Evolutionary conservation across 1,139 yeast species (phyloP).

Genomic region (Saccharomyces hybrid): DNA sequence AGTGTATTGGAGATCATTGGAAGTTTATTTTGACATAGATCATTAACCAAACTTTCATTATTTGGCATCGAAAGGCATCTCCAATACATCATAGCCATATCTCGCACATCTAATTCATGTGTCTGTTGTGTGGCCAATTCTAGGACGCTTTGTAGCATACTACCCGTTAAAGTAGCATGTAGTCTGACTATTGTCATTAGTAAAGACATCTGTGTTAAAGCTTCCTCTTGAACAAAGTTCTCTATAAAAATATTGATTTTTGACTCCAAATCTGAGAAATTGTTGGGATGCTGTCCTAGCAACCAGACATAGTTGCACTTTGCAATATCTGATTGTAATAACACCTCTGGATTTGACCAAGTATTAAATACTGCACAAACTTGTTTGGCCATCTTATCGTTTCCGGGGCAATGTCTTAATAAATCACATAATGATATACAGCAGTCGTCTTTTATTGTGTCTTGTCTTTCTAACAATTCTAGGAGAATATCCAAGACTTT

Average conservation of each 20-base stretch:
- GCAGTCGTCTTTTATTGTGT: slow-evolving; percentile 72
- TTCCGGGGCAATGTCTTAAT: slow-evolving; percentile 70
- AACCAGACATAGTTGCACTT: slow-evolving; percentile 64
- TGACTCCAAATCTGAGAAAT: slow-evolving; percentile 48
- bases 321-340: slow-evolving; percentile 25
- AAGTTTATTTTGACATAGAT: slow-evolving; percentile 39
- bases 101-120: slow-evolving; percentile 89
- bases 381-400: slow-evolving; percentile 26
- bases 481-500: slow-evolving; percentile 73
- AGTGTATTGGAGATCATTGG: slow-evolving; percentile 72
- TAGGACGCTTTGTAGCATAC: slow-evolving; percentile 60
- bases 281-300: slow-evolving; percentile 78
- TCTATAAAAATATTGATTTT: slow-evolving; percentile 46
- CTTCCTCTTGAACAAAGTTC: slow-evolving; percentile 63
- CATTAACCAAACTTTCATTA: slow-evolving; percentile 22
- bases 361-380: slow-evolving; percentile 26
- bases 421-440: slow-evolving; percentile 71
- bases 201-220: slow-evolving; percentile 67
- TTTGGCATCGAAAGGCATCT: slow-evolving; percentile 65
- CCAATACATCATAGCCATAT: slow-evolving; percentile 93
- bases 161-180: slow-evolving; percentile 37
- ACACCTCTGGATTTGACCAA: slow-evolving; percentile 25
- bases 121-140: slow-evolving; percentile 73
- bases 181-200: slow-evolving; percentile 76
- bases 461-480: slow-evolving; percentile 70